Evolutionary conservation across 2,329 filamentous ascomycete species (phyloP).

Genomic region (Fusarium sp.): DNA sequence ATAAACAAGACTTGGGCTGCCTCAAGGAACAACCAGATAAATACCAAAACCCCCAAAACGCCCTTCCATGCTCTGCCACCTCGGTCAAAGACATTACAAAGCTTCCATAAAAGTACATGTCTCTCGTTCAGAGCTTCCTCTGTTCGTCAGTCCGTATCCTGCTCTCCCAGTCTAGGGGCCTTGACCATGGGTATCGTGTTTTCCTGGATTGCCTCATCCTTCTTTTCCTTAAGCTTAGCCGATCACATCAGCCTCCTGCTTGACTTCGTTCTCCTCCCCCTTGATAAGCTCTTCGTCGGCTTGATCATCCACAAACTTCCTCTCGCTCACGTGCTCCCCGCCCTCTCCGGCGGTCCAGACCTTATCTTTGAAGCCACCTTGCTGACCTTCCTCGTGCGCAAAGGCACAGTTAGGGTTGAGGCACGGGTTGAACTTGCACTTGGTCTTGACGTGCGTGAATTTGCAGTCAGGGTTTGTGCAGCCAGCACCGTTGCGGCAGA

Average conservation of each 20-base stretch:
- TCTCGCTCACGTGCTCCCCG: conserved; percentile 81
- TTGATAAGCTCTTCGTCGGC: conserved; percentile 78
- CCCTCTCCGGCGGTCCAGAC: conserved; percentile 79
- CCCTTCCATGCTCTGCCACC: conserved; percentile 46
- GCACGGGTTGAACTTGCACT: conserved; percentile 93
- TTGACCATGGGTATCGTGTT: conserved; percentile 38
- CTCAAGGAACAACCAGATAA: conserved; percentile 20
- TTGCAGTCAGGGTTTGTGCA: conserved; percentile 86
- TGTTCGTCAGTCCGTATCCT: conserved; percentile 34
- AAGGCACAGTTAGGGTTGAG: conserved; percentile 88
- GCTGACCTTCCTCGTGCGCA: conserved; percentile 91
- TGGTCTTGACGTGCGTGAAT: conserved; percentile 85
- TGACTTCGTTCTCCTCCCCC: conserved; percentile 59
- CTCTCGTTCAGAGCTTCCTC: conserved; percentile 37
- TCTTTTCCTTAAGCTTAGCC: conserved; percentile 44
- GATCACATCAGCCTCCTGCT: conserved; percentile 55
- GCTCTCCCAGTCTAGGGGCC: conserved; percentile 19
- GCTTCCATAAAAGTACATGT: conserved; percentile 46
- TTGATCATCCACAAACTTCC: conserved; percentile 83
- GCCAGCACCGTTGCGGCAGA: conserved; percentile 91
- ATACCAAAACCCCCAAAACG: conserved; percentile 40
- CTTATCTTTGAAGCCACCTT: conserved; percentile 85
- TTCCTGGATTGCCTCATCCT: conserved; percentile 31
- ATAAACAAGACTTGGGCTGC: conserved; percentile 35
- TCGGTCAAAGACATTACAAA: conserved; percentile 44